These are phyloP conservation scores for Pseudohalonectria lignicola DNA, from an alignment of 2,329 filamentous ascomycete species.

Conservation along the genomic window DNA sequence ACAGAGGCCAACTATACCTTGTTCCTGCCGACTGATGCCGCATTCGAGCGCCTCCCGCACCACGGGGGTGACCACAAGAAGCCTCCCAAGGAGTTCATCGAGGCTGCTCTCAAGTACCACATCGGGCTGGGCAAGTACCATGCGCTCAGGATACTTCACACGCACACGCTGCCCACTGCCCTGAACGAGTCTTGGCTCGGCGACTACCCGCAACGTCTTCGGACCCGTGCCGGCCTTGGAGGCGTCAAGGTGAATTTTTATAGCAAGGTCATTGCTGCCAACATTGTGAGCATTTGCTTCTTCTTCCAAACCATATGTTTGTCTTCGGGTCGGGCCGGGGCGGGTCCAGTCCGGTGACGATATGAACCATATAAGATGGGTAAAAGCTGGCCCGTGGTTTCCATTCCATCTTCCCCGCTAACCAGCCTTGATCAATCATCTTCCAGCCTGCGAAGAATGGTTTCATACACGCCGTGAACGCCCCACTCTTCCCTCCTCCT, in stretches of 20 bases:
- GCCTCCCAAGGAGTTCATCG: slow-evolving; percentile 58
- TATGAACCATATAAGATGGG: too few species aligned
- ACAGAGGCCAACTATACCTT: slow-evolving; percentile 64
- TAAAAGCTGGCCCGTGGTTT: too few species aligned
- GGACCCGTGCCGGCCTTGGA: slow-evolving; percentile 48
- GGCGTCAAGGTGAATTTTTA: slow-evolving; percentile 70
- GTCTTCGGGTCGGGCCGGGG: too few species aligned
- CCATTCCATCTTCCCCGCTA: too few species aligned
- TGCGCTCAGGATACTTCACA: slow-evolving; percentile 51
- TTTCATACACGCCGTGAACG: slow-evolving; percentile 67
- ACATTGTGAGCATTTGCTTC: slow-evolving; percentile 46
- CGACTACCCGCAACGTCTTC: slow-evolving; percentile 59
- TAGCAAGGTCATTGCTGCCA: slow-evolving; percentile 54
- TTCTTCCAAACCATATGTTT: too few species aligned
- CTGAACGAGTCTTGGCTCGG: slow-evolving; percentile 49
- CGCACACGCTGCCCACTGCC: slow-evolving; percentile 65
- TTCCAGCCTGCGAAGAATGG: slow-evolving; percentile 69
- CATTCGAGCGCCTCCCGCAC: slow-evolving; percentile 51
- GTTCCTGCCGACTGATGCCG: slow-evolving; percentile 68
- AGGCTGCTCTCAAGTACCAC: slow-evolving; percentile 65
- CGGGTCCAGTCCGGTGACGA: too few species aligned
- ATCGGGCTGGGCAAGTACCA: slow-evolving; percentile 57
- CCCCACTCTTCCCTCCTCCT: slow-evolving; percentile 67
- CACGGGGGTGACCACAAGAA: slow-evolving; percentile 30
- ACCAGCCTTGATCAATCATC: too few species aligned